Conservation (phyloP, 306 rosid species). For the Acmispon strigosus region DNA sequence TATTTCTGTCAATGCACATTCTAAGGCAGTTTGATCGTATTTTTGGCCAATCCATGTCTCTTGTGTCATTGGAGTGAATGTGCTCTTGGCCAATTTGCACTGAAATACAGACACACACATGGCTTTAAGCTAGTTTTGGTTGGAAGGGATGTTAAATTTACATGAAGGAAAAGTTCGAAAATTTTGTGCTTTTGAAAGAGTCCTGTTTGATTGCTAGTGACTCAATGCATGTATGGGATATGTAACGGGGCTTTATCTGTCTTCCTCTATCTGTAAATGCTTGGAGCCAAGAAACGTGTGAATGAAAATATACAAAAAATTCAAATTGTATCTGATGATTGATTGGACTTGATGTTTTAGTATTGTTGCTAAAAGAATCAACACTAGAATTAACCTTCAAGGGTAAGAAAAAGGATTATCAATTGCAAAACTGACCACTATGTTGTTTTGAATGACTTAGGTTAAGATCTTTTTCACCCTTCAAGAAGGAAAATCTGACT, state of each 20-base stretch:
- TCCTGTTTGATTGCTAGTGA: not conserved
- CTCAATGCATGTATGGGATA: not conserved
- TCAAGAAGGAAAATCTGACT: too few relatives aligned
- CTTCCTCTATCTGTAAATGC: not conserved
- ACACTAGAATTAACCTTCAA: not conserved
- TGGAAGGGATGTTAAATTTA: not conserved
- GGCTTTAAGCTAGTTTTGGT: slow-evolving; percentile 1
- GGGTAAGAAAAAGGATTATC: not conserved
- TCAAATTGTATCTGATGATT: not conserved
- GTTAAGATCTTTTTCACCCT: too few relatives aligned
- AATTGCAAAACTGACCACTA: slow-evolving; percentile 10
- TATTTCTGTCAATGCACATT: too few relatives aligned
- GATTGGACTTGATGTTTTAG: not conserved
- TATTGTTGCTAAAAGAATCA: not conserved
- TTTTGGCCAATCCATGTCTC: too few relatives aligned
- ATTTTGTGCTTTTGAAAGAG: not conserved
- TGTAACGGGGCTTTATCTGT: not conserved
- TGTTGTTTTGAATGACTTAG: too few relatives aligned
- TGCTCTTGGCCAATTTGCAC: too few relatives aligned
- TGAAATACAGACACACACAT: not conserved
- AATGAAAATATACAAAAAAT: not conserved
- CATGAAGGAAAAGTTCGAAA: not conserved
- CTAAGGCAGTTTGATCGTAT: too few relatives aligned
- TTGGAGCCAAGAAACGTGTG: not conserved
- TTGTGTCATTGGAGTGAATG: too few relatives aligned